These are phyloP conservation scores for Hirschfeldia incana DNA, from an alignment of 345 rosid genomes.

Conservation along the genomic window DNA sequence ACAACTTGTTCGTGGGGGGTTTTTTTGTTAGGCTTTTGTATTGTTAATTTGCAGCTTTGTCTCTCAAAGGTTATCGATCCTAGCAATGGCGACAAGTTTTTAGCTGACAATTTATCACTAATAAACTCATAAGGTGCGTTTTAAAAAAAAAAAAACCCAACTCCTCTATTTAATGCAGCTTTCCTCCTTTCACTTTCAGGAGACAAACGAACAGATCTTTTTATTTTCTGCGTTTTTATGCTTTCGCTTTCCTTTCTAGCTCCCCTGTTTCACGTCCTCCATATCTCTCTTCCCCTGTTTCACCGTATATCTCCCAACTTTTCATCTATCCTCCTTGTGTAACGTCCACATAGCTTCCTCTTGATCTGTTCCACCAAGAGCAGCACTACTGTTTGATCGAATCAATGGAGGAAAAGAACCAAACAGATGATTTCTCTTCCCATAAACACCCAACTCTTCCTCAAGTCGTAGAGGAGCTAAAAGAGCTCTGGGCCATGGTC, in stretches of 20 bases:
- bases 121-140: background rate
- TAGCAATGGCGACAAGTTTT: background rate
- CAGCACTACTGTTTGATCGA: conserved; percentile 4
- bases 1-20: no score
- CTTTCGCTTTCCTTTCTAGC: conserved; percentile 20
- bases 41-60: background rate
- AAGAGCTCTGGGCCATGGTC: conserved; percentile 87
- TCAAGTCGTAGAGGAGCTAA: conserved; percentile 77
- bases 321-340: conserved; percentile 5
- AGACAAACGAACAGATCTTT: conserved; percentile 30
- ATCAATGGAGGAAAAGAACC: conserved; percentile 55
- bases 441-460: conserved; percentile 52
- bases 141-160: background rate
- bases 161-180: conserved; percentile 38
- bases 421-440: conserved; percentile 44
- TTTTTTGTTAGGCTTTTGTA: background rate
- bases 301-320: background rate
- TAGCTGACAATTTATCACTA: background rate
- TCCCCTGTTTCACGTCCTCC: conserved; percentile 21
- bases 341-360: background rate
- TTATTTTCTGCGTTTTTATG: background rate
- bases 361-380: background rate
- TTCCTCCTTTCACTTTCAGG: conserved; percentile 35
- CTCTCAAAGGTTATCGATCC: no score
- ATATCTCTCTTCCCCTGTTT: conserved; percentile 6